Percentiles rank a stretch among this genome's conserved stretches.
phyloP scores from a whole-genome alignment of 805 yeast species.

The Zygoascus ofunaensis region DNA sequence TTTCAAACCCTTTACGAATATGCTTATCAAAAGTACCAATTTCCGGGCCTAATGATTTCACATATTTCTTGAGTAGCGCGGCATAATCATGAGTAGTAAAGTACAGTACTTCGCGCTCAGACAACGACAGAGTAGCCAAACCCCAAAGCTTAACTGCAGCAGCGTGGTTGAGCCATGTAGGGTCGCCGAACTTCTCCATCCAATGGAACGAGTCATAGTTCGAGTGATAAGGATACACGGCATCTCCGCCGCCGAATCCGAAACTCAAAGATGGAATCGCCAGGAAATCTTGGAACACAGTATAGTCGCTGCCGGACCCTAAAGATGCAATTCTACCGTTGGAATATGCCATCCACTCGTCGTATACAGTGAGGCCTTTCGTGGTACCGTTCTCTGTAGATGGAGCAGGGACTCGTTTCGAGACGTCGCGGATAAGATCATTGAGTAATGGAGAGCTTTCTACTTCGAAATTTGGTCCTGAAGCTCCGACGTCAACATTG shows the following conservation, averaged over 20 bases:
- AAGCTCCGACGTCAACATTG: slow-evolving; percentile 57
- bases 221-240: slow-evolving; percentile 70
- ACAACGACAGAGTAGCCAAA: slow-evolving; percentile 37
- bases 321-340: slow-evolving; percentile 36
- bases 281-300: slow-evolving; percentile 35
- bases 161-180: slow-evolving; percentile 51
- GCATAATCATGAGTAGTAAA: slow-evolving; percentile 39
- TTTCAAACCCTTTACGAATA: slow-evolving; percentile 9
- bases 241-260: slow-evolving; percentile 44
- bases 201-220: slow-evolving; percentile 64
- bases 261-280: slow-evolving; percentile 43
- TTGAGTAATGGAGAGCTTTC: slow-evolving; percentile 54
- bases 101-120: slow-evolving; percentile 40
- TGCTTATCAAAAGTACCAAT: background rate
- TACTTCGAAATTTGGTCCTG: slow-evolving; percentile 45
- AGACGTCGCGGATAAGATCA: slow-evolving; percentile 35
- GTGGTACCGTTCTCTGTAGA: background rate
- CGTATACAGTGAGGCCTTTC: slow-evolving; percentile 21
- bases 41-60: slow-evolving; percentile 26
- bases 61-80: slow-evolving; percentile 30
- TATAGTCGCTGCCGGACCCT: slow-evolving; percentile 65
- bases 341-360: slow-evolving; percentile 26
- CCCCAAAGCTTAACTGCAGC: slow-evolving; percentile 48
- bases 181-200: slow-evolving; percentile 58
- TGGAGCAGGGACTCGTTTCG: slow-evolving; percentile 44